Evolutionary conservation across 345 rosid species (phyloP).

Genomic region (Moricandia arvensis): DNA sequence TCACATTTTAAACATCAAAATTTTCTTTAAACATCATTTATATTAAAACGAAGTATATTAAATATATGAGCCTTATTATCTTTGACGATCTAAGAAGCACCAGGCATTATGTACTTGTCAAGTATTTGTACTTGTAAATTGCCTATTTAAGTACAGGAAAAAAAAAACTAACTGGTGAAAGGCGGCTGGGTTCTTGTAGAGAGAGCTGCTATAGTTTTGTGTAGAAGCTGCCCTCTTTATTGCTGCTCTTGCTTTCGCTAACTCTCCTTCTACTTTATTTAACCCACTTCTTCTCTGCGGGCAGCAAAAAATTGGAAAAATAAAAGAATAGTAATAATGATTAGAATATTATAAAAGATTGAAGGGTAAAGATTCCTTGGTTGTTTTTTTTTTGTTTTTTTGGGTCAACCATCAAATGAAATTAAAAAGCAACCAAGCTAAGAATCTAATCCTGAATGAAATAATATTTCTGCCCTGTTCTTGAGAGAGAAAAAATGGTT

Average conservation of each 20-base stretch:
- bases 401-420: background rate
- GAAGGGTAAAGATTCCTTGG: background rate
- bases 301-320: background rate
- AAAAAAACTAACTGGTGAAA: constrained; percentile 53
- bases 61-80: constrained; percentile 1
- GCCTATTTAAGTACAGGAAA: background rate
- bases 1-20: too few species aligned
- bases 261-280: constrained; percentile 43
- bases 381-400: background rate
- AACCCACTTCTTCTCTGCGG: constrained; percentile 33
- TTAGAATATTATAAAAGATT: background rate
- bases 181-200: constrained; percentile 56
- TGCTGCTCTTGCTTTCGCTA: constrained; percentile 50
- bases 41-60: too few species aligned
- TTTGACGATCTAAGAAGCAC: background rate
- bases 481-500: background rate
- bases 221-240: constrained; percentile 44
- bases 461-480: background rate
- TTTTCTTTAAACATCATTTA: too few species aligned
- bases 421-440: background rate
- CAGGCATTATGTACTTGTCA: background rate
- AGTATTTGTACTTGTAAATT: background rate
- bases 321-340: background rate
- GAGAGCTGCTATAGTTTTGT: constrained; percentile 44
- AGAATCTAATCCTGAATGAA: too few species aligned